Conservation (phyloP, 1,284 basidiomycete species). For the Ceratobasidium sp. region DNA sequence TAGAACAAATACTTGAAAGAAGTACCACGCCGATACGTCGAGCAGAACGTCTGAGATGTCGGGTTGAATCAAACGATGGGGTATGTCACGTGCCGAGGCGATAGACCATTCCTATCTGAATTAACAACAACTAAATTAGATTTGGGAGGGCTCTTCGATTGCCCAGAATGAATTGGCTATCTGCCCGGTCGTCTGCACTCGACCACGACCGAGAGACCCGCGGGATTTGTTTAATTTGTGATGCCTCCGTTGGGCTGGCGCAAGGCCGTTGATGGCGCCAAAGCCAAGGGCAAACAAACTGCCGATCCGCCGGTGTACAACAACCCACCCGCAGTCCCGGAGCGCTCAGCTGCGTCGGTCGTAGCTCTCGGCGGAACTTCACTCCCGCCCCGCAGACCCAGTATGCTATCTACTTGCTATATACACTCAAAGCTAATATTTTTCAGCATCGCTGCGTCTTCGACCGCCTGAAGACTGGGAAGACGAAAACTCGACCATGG, state of each 20-base stretch:
- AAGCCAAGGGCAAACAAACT: constrained; percentile 16
- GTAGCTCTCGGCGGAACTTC: constrained; percentile 11
- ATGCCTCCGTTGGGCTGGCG: constrained; percentile 35
- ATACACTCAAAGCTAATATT: background rate
- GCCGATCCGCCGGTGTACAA: background rate
- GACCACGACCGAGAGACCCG: background rate
- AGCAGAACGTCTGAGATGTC: background rate
- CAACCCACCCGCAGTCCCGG: constrained; percentile 15
- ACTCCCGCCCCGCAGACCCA: background rate
- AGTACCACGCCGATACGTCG: background rate
- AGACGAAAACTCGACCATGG: constrained; percentile 9
- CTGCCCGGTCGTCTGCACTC: background rate
- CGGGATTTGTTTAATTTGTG: constrained; percentile 24
- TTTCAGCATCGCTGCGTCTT: too few relatives aligned
- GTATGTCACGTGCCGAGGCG: background rate
- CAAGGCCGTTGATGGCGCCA: constrained; percentile 32
- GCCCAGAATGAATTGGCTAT: constrained; percentile 24
- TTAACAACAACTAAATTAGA: constrained; percentile 22
- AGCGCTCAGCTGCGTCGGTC: background rate
- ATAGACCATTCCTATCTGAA: background rate
- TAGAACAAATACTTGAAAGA: background rate
- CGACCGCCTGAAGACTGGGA: background rate
- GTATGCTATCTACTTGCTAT: background rate
- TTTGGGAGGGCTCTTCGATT: background rate
- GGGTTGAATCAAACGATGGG: background rate